These are phyloP conservation scores for Aureobasidium lini DNA, from an alignment of 2,329 filamentous ascomycete species.

Conservation along the genomic window DNA sequence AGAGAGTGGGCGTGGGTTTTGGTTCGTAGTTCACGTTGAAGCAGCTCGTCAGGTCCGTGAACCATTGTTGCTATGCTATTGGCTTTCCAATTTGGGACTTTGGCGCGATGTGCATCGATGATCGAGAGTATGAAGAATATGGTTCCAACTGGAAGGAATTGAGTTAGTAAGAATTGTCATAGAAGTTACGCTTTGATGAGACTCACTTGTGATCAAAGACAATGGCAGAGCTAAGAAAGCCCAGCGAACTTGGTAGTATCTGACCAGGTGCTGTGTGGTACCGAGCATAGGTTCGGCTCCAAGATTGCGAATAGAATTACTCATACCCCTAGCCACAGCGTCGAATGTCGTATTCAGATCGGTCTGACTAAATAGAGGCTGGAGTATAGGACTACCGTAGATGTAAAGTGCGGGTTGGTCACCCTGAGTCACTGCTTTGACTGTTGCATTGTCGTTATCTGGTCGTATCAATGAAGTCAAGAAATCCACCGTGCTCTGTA, in stretches of 20 bases:
- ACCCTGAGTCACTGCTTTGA: background rate
- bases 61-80: background rate
- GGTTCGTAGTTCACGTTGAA: background rate
- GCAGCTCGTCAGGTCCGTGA: background rate
- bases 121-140: conserved; percentile 1
- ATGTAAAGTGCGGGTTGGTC: background rate
- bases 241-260: conserved; percentile 3
- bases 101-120: background rate
- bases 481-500: background rate
- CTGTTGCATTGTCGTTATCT: background rate
- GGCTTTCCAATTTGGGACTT: background rate
- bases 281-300: too few relatives aligned
- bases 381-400: background rate
- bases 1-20: background rate
- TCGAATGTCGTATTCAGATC: too few relatives aligned
- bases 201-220: background rate
- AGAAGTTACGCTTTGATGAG: background rate
- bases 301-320: too few relatives aligned
- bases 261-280: background rate
- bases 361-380: too few relatives aligned
- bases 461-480: background rate
- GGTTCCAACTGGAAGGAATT: background rate
- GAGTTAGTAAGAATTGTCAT: background rate
- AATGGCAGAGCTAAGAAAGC: background rate
- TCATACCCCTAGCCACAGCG: too few relatives aligned